Base-by-base conservation (phyloP, 257 asterid genomes). In the Prunella vulgaris region DNA sequence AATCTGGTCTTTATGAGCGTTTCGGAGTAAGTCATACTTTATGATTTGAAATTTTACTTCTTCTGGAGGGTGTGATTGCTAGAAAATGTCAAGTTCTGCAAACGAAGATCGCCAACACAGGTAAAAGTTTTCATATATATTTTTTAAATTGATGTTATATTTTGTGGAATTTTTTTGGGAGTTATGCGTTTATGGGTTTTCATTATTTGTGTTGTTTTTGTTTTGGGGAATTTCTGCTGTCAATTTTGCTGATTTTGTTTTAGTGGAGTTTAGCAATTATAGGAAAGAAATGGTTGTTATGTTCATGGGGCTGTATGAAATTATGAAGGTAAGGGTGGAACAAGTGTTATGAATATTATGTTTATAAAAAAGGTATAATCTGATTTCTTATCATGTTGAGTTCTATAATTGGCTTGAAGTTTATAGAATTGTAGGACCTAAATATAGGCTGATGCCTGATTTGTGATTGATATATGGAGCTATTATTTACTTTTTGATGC, bases 91-190 rank as follows among this genome's bases (percentile, higher is more conserved):
- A 5, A 72, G 76, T 68, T 78, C 87, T 44, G 70, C 61, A 56
- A 80, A 74, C 64, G 88, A 77, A 81, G 88, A 86, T 82, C 90
- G 76, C 70, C 88, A 83, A 76, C 89, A 74, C 74, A 83, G 92
- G 97, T 90, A 74, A 10, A 17, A 10, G 24, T 38, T 25, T 2
- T 15, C 33, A 8, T 44, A 58, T 71, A 15, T 24, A 7, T 7
- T 14, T 62, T 22, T 27, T 17, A 15, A 3, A 20, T 14, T 25
- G 54, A 38, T 35, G 69, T 30, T 67, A 5, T 32, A 60, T 42
- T 14, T 54, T 44, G 5, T 9, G 42, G n/a, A 15, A 15, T 40
- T 20, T 4, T 53, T 27, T 44, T 14, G 30, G 35, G 27, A 56
- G 30, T 30, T 58, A 22, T 72, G 24, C 37, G 33, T 20, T 21